Evolutionary conservation across 768 basidiomycete species (phyloP).

Genomic region (Suillus spraguei): DNA sequence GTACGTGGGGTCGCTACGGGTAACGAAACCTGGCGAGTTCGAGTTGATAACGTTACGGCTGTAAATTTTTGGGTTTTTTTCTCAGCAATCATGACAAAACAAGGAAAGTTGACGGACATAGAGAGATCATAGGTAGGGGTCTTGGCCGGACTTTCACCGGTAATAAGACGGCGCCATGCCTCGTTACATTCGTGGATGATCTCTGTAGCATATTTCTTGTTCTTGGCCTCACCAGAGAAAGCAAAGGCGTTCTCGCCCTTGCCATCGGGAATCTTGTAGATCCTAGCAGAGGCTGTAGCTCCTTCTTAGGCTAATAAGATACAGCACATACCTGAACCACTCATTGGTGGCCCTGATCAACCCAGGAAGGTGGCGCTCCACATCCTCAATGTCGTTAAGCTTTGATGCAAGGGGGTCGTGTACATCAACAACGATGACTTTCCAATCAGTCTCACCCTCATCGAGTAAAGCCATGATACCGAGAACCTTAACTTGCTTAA

Average conservation of each 20-base stretch:
- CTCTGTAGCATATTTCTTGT: constrained; percentile 99
- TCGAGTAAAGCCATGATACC: constrained; percentile 99
- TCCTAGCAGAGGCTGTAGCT: constrained; percentile 45
- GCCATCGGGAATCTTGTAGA: constrained; percentile 96
- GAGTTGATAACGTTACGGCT: constrained; percentile 83
- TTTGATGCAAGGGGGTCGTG: constrained; percentile 94
- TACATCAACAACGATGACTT: constrained; percentile 97
- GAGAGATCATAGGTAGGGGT: constrained; percentile 74
- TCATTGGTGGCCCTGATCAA: constrained; percentile 97
- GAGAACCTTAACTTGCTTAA: constrained; percentile 99
- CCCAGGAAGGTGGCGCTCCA: constrained; percentile 96
- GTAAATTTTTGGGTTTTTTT: constrained; percentile 9
- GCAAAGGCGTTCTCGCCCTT: constrained; percentile 98
- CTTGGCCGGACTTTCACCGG: constrained; percentile 76
- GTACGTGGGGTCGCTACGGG: constrained; percentile 64
- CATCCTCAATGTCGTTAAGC: constrained; percentile 98
- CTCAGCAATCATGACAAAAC: constrained; percentile 1
- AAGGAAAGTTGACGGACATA: constrained; percentile 61
- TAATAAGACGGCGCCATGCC: constrained; percentile 93
- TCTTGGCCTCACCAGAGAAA: constrained; percentile 99
- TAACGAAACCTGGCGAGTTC: constrained; percentile 71
- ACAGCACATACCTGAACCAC: constrained; percentile 82
- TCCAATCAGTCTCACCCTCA: constrained; percentile 99
- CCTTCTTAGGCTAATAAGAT: background rate
- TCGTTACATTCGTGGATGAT: constrained; percentile 99